Evolutionary conservation across 805 yeast species (phyloP).

Genomic region (Starmerella tilneyi): DNA sequence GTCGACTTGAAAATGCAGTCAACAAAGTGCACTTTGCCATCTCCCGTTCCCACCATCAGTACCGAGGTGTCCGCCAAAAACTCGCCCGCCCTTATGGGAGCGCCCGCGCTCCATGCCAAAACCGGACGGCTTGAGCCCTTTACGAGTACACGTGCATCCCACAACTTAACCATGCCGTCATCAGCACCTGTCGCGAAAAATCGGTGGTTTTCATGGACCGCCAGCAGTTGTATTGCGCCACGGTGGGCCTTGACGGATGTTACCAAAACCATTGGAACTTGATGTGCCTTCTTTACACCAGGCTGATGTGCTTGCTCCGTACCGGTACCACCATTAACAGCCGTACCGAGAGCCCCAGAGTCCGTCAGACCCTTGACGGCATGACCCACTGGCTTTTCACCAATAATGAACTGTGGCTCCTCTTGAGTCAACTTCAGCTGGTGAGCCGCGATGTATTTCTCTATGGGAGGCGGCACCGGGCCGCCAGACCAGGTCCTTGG

Average conservation of each 20-base stretch:
- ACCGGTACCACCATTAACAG: conserved; percentile 4
- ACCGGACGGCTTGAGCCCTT: conserved; percentile 38
- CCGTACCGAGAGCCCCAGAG: conserved; percentile 1
- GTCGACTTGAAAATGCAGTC: conserved; percentile 21
- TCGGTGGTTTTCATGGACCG: conserved; percentile 49
- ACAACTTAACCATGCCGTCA: conserved; percentile 58
- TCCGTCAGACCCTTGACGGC: background rate
- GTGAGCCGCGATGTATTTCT: conserved; percentile 29
- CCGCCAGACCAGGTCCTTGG: conserved; percentile 17
- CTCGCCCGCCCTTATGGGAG: conserved; percentile 41
- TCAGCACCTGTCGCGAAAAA: conserved; percentile 72
- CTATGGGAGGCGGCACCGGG: conserved; percentile 14
- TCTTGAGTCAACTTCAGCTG: background rate
- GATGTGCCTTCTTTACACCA: background rate
- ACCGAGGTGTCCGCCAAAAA: conserved; percentile 48
- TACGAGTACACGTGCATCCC: conserved; percentile 64
- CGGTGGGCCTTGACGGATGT: conserved; percentile 55
- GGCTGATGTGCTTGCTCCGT: background rate
- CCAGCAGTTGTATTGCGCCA: conserved; percentile 48
- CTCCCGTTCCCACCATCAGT: conserved; percentile 45
- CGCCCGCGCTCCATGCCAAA: conserved; percentile 30
- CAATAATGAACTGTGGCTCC: conserved; percentile 2
- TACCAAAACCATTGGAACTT: conserved; percentile 33
- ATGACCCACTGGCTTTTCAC: background rate
- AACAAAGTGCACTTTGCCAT: conserved; percentile 37